phyloP scores from a whole-genome alignment of 257 asterid species.

The Fraxinus quadrangulata region DNA sequence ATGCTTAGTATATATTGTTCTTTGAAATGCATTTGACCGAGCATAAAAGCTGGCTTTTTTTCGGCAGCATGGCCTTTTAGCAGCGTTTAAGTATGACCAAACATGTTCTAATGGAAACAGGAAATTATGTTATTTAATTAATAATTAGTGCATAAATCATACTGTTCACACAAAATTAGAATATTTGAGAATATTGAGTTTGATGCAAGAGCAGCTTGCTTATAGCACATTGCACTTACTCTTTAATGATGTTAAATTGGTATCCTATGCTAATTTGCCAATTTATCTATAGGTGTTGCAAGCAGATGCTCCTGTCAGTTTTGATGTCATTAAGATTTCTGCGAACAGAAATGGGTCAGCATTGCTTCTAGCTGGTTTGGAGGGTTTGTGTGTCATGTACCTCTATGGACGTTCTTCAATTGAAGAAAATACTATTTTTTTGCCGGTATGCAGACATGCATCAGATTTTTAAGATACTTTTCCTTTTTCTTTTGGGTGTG shows the following conservation, averaged over 20 bases:
- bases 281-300: conserved; percentile 55
- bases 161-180: background rate
- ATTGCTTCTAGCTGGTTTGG: conserved; percentile 60
- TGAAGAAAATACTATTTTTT: conserved; percentile 63
- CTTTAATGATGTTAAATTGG: conserved; percentile 4
- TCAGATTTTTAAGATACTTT: background rate
- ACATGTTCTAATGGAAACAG: too few relatives aligned
- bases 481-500: background rate
- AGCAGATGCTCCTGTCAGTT: conserved; percentile 56
- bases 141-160: background rate
- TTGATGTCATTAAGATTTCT: conserved; percentile 64
- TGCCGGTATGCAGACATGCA: conserved; percentile 51
- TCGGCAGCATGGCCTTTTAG: too few relatives aligned
- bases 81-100: too few relatives aligned
- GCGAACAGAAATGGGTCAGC: conserved; percentile 78
- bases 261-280: conserved; percentile 17
- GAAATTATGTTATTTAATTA: background rate
- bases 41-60: too few relatives aligned
- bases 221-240: background rate
- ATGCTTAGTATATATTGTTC: too few relatives aligned
- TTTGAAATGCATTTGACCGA: too few relatives aligned
- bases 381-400: conserved; percentile 66
- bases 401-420: conserved; percentile 73
- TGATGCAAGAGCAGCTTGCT: background rate
- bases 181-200: background rate